Conservation (phyloP, 306 rosid species). For the Rosa multiflora region DNA sequence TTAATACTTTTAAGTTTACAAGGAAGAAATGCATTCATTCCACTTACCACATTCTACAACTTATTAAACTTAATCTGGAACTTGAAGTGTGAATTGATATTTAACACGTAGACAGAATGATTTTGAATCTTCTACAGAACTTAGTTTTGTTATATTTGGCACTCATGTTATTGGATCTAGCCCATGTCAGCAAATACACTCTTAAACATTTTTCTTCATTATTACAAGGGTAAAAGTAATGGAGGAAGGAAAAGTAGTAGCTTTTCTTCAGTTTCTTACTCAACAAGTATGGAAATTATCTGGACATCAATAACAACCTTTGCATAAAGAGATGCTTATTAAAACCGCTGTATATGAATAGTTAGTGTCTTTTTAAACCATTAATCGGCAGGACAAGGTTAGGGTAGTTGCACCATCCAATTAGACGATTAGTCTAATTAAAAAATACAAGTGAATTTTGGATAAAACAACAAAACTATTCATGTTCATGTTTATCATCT, state of each 20-base stretch:
- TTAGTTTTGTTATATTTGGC: not conserved
- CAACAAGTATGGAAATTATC: not conserved
- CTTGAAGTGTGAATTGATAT: not conserved
- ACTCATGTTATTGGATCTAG: not conserved
- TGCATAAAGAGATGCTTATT: not conserved
- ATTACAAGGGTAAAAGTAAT: not conserved
- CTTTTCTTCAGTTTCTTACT: not conserved
- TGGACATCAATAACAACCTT: not conserved
- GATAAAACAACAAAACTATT: not conserved
- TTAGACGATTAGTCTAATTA: not conserved
- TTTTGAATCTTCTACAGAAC: not conserved
- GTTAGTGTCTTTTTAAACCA: not conserved
- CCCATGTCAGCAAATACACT: not conserved
- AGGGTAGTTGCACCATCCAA: not conserved
- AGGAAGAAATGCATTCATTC: not conserved
- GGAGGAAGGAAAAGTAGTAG: not conserved
- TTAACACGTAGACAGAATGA: not conserved
- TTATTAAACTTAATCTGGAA: not conserved
- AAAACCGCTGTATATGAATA: not conserved
- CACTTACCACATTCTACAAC: not conserved
- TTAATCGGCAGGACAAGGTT: not conserved
- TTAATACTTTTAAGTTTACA: not conserved
- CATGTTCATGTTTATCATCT: not conserved
- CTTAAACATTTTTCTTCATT: not conserved
- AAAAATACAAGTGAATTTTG: slow-evolving; percentile 2